A percentile compares a stretch with the other conserved stretches of the same genome.
These are phyloP conservation scores for Talaromyces borbonicus DNA, from an alignment of 495 filamentous ascomycete species.

Conservation along the genomic window DNA sequence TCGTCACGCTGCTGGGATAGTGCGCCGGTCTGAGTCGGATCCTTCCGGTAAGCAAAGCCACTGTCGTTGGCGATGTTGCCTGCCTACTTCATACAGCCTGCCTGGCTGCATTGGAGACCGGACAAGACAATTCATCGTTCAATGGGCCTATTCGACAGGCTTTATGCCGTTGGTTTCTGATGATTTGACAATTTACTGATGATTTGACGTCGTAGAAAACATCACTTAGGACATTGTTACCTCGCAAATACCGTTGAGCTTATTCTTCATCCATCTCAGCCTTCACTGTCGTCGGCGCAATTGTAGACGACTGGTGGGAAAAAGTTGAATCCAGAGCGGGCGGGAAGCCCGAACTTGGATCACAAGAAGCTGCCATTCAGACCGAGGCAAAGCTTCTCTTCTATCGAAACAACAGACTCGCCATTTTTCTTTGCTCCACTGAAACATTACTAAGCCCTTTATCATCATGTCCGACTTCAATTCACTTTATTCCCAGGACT, in stretches of 20 bases:
- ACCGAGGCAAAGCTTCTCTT: not conserved
- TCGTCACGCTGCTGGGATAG: no score
- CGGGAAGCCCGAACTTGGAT: conserved; percentile 20
- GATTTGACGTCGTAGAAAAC: not conserved
- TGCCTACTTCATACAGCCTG: no score
- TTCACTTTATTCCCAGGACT: conserved; percentile 31
- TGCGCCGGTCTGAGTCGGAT: no score
- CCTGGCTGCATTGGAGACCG: no score
- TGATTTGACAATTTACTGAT: not conserved
- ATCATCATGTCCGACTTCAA: conserved; percentile 29
- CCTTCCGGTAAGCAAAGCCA: no score
- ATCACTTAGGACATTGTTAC: not conserved
- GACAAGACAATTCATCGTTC: no score
- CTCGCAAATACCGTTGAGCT: not conserved
- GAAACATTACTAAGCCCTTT: not conserved
- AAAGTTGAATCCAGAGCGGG: conserved; percentile 18
- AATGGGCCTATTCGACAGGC: no score
- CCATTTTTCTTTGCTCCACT: not conserved
- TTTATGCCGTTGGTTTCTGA: no score
- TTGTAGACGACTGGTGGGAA: not conserved
- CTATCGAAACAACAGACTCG: not conserved
- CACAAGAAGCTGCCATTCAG: conserved; percentile 7
- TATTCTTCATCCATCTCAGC: not conserved
- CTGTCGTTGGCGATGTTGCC: no score
- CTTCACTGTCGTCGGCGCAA: conserved; percentile 1